These are phyloP conservation scores for Cercospora sp. DNA, from an alignment of 2,329 filamentous ascomycete species.

Conservation along the genomic window DNA sequence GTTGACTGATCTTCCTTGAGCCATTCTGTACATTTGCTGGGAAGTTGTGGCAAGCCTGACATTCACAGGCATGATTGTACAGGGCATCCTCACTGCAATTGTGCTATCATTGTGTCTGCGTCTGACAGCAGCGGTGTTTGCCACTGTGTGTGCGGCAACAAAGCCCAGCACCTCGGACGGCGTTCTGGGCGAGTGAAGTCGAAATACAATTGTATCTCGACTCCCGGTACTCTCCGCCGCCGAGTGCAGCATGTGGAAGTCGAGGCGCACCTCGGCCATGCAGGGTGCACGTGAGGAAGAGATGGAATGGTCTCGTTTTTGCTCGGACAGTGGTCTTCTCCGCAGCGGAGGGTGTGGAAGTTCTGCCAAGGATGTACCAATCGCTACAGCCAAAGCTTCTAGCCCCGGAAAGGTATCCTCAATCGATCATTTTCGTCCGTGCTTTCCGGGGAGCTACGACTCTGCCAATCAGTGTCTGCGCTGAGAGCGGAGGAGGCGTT, in stretches of 20 bases:
- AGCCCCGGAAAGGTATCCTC: background rate
- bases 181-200: conserved; percentile 1
- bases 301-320: background rate
- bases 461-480: conserved; percentile 5
- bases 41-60: background rate
- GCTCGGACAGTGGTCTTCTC: background rate
- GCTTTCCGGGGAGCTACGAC: conserved; percentile 5
- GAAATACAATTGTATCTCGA: background rate
- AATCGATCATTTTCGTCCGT: background rate
- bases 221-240: background rate
- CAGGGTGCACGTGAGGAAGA: background rate
- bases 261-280: conserved; percentile 9
- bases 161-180: background rate
- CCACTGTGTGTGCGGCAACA: background rate
- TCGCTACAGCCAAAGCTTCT: background rate
- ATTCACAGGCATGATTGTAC: background rate
- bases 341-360: background rate
- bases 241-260: conserved; percentile 1
- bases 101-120: background rate
- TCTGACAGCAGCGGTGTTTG: background rate
- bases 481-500: background rate
- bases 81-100: background rate
- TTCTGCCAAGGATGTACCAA: background rate
- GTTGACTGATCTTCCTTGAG: background rate
- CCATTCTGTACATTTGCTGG: background rate